Percentiles rank a stretch among this genome's conserved stretches.
Conservation (phyloP, 306 rosid genomes). For the Purshia tridentata region DNA sequence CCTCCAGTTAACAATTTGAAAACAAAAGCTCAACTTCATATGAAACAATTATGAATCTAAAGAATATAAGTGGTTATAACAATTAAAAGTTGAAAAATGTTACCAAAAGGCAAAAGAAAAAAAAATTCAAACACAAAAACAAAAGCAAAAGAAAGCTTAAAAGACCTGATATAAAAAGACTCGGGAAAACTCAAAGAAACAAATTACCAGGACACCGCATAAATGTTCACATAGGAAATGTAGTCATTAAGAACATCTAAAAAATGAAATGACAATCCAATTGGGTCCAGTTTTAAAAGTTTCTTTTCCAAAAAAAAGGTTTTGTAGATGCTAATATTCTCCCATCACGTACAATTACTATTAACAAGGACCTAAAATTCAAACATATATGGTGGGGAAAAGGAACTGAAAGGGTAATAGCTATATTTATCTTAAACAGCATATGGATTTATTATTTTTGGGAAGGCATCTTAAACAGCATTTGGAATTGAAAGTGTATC, state of each 20-base stretch:
- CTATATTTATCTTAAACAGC: neutral
- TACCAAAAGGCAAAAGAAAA: neutral
- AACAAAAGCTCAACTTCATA: neutral
- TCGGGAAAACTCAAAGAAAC: neutral
- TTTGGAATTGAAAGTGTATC: neutral
- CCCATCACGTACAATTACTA: neutral
- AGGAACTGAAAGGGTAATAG: neutral
- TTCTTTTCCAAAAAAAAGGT: no score
- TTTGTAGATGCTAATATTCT: neutral
- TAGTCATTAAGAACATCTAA: neutral
- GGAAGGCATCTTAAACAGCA: neutral
- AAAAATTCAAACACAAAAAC: neutral
- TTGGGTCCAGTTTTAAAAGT: no score
- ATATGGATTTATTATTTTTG: neutral
- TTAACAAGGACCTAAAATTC: neutral
- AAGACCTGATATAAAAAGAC: neutral
- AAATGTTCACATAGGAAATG: neutral
- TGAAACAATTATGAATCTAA: neutral
- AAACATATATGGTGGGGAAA: neutral
- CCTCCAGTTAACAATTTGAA: neutral
- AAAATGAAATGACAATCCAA: neutral
- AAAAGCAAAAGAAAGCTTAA: neutral
- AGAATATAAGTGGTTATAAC: neutral
- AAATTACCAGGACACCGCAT: neutral
- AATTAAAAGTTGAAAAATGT: neutral